A percentile compares a stretch with the other conserved stretches of the same genome.
Evolutionary conservation across 139 green algal genomes (phyloP).

Genomic region (Spirogloea muscicola): DNA sequence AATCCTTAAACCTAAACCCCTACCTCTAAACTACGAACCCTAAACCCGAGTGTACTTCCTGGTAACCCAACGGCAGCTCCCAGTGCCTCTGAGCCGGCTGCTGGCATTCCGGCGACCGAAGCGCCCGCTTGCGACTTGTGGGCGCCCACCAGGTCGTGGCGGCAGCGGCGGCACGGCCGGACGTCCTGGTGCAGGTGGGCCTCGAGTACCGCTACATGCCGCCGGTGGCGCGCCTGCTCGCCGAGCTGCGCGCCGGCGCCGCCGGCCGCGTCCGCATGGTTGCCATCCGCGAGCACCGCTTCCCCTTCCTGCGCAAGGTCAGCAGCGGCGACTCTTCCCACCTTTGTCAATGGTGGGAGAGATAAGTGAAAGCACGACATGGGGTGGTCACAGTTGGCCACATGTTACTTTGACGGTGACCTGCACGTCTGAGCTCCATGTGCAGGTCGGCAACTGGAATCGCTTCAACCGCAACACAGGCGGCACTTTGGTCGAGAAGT

Average conservation of each 20-base stretch:
- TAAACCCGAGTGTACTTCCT: too few relatives aligned
- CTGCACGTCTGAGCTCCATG: slow-evolving; percentile 3
- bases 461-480: slow-evolving; percentile 32
- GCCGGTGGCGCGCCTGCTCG: slow-evolving; percentile 10
- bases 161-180: neutral
- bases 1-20: too few relatives aligned
- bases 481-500: slow-evolving; percentile 41
- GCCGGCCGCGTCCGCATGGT: slow-evolving; percentile 32
- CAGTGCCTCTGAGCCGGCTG: too few relatives aligned
- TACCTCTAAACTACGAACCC: too few relatives aligned
- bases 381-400: too few relatives aligned
- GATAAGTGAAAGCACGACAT: neutral
- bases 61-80: too few relatives aligned
- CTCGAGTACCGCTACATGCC: slow-evolving; percentile 46
- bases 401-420: too few relatives aligned
- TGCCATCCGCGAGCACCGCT: slow-evolving; percentile 36
- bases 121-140: neutral
- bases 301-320: slow-evolving; percentile 38
- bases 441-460: slow-evolving; percentile 41
- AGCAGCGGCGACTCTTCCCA: too few relatives aligned
- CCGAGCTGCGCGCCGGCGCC: slow-evolving; percentile 2
- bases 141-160: slow-evolving; percentile 29
- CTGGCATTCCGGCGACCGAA: too few relatives aligned
- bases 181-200: slow-evolving; percentile 23
- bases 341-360: neutral